A percentile compares a stretch with the other conserved stretches of the same genome.
Conservation (phyloP, 495 filamentous ascomycete species). For the Penicillium bialowiezense region DNA sequence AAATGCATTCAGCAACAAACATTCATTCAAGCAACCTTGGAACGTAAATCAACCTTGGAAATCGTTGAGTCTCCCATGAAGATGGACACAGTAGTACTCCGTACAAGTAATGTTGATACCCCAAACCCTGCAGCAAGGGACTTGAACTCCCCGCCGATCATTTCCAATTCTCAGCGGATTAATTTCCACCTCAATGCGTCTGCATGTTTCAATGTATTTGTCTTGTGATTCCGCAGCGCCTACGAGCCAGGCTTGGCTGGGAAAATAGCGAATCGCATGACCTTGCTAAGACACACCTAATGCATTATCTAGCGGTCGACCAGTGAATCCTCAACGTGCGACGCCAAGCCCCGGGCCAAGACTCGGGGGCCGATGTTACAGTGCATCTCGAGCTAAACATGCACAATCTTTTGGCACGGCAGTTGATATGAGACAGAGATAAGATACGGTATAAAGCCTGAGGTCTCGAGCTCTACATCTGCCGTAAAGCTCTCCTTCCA, state of each 20-base stretch:
- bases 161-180: neutral
- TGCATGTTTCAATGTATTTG: too few relatives aligned
- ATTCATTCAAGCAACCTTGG: too few relatives aligned
- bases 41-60: too few relatives aligned
- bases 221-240: neutral
- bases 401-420: neutral
- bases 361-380: slow-evolving; percentile 13
- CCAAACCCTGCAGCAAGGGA: too few relatives aligned
- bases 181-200: neutral
- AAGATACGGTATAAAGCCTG: too few relatives aligned
- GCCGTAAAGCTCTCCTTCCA: too few relatives aligned
- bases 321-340: slow-evolving; percentile 13
- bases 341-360: slow-evolving; percentile 20
- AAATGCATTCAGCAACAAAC: too few relatives aligned
- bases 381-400: neutral
- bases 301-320: neutral
- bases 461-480: too few relatives aligned
- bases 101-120: too few relatives aligned
- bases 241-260: neutral
- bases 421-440: neutral
- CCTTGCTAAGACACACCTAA: neutral
- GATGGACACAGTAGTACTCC: too few relatives aligned
- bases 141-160: too few relatives aligned
- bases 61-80: too few relatives aligned
- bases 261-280: neutral